Evolutionary conservation across 352 stramenopile genomes (phyloP).

Genomic region (Phytophthora tubulina): DNA sequence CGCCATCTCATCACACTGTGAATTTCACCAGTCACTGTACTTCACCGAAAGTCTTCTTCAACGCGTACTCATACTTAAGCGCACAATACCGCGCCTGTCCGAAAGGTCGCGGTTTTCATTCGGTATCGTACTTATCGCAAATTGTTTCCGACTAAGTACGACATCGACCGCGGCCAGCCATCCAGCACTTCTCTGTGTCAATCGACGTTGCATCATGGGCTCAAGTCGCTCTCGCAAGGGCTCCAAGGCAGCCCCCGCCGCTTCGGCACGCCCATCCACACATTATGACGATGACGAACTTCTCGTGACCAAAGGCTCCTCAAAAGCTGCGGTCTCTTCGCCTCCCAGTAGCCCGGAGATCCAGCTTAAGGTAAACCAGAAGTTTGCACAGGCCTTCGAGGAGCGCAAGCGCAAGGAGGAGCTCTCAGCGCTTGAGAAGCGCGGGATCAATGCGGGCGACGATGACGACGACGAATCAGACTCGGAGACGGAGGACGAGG

Average conservation of each 20-base stretch:
- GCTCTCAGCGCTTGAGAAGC: slow-evolving; percentile 63
- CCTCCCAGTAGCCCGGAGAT: slow-evolving; percentile 27
- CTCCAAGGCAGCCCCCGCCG: slow-evolving; percentile 20
- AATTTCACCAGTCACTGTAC: no score
- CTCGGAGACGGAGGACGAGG: slow-evolving; percentile 87
- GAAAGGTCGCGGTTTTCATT: slow-evolving; percentile 4
- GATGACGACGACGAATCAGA: slow-evolving; percentile 73
- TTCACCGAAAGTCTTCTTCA: no score
- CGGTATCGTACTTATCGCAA: slow-evolving; percentile 16
- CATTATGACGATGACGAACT: slow-evolving; percentile 40
- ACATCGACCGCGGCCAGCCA: slow-evolving; percentile 13
- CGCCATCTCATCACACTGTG: no score
- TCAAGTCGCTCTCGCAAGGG: slow-evolving; percentile 33
- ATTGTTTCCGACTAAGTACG: background rate
- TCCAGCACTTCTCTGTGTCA: slow-evolving; percentile 19
- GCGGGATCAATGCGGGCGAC: slow-evolving; percentile 36
- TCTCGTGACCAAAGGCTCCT: slow-evolving; percentile 42
- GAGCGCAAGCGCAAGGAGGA: slow-evolving; percentile 87
- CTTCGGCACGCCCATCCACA: background rate
- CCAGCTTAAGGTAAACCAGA: slow-evolving; percentile 81
- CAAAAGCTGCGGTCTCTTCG: slow-evolving; percentile 6
- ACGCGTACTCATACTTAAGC: no score
- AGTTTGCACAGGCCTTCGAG: slow-evolving; percentile 79
- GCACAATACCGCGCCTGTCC: background rate
- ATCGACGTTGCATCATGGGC: slow-evolving; percentile 18